Evolutionary conservation across 805 yeast genomes (phyloP).

Genomic region (Brettanomyces sp.): DNA sequence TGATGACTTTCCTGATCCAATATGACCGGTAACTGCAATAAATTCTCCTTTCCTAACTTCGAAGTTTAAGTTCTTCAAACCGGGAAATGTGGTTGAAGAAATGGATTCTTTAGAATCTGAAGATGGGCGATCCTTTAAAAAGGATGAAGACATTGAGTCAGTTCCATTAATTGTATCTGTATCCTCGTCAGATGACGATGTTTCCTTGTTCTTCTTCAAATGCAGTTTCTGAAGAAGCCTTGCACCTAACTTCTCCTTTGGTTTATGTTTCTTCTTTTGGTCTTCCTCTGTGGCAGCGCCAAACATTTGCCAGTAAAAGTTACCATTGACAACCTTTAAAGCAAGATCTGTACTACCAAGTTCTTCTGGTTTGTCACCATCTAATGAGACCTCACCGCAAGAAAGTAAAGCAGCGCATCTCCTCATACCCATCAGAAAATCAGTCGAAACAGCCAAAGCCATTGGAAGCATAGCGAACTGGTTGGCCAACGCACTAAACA

Average conservation of each 20-base stretch:
- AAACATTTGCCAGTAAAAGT: constrained; percentile 59
- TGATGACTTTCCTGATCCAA: constrained; percentile 62
- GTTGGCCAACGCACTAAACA: constrained; percentile 51
- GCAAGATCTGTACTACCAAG: constrained; percentile 27
- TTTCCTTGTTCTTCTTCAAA: neutral
- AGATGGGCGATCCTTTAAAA: neutral
- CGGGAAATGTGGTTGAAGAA: constrained; percentile 23
- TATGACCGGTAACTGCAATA: constrained; percentile 66
- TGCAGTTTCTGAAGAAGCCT: neutral
- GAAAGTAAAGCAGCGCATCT: constrained; percentile 48
- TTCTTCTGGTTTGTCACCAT: constrained; percentile 15
- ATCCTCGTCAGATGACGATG: neutral
- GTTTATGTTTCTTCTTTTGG: neutral
- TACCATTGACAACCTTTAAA: constrained; percentile 42
- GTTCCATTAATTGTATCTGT: neutral
- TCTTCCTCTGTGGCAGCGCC: constrained; percentile 18
- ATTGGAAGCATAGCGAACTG: constrained; percentile 63
- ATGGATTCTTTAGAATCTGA: neutral
- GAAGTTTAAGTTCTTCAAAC: constrained; percentile 45
- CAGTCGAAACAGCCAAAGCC: constrained; percentile 57
- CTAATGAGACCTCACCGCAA: constrained; percentile 27
- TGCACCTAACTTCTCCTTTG: neutral
- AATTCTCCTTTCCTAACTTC: constrained; percentile 56
- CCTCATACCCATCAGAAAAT: constrained; percentile 50
- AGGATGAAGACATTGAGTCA: neutral